Evolutionary conservation across 257 asterid genomes (phyloP), one percentile per base, ranked within the genome.

Genomic region (Penstemon eatonii): DNA sequence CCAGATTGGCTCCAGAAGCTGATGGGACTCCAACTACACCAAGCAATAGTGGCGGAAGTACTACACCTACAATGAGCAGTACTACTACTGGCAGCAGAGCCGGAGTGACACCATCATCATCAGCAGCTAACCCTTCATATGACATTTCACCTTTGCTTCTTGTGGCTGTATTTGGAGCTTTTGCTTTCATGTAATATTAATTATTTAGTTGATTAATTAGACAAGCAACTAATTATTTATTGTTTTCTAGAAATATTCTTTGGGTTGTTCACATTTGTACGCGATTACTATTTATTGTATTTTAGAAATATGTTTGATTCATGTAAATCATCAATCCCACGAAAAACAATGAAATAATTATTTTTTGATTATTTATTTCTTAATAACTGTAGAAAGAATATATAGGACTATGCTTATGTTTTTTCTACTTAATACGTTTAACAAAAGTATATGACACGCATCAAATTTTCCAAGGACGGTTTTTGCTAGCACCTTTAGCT

Each of bases 61-160:
- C 18, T 15, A 15, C 18, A 15, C 18, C 83, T 7, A 76, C 85
- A 56, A n/a, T 76, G n/a, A 44, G 74, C 66, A 76, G 37, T 15
- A 15, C 18, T 15, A 15, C 18, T 36, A 47, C 85, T 1, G 81
- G 85, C 4, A 80, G 75, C 76, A 75, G 88, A 74, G 67, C 86
- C 0, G 82, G 85, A 47, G 82, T 76, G 58, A 75, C 88, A 9
- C 86, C 18, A 15, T 15, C 18, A 15, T 15, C 86, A 11, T 83
- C 88, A 15, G 75, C 82, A 13, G 84, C 86, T 42, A 67, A 51
- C 7, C 59, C 60, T 53, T 50, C 80, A 0, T 33, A 60, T 4
- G 40, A 55, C 52, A 7, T 74, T 56, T 81, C 88, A 6, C 76
- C 79, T 37, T 10, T 80, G 76, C 72, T 67, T 63, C 57, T 78